A percentile compares a stretch with the other conserved stretches of the same genome.
Evolutionary conservation across 2,329 filamentous ascomycete genomes (phyloP).

Genomic region (Hymenoscyphus scutula): DNA sequence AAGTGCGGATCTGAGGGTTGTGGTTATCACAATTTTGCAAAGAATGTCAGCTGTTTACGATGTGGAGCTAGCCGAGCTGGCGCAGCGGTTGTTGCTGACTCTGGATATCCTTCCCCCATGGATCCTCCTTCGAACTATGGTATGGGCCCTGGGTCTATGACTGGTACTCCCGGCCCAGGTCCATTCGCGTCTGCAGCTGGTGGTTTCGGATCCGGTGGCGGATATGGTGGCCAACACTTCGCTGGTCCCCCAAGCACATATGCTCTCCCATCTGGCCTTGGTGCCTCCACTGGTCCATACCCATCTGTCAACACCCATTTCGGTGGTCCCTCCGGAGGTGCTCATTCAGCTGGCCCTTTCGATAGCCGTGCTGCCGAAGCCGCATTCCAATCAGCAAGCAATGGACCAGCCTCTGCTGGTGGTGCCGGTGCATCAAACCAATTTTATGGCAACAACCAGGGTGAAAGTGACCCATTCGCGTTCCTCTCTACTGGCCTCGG

Average conservation of each 20-base stretch:
- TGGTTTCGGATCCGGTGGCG: slow-evolving; percentile 63
- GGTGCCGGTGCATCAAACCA: slow-evolving; percentile 72
- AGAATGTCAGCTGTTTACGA: slow-evolving; percentile 96
- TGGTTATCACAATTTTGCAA: slow-evolving; percentile 98
- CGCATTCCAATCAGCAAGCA: slow-evolving; percentile 86
- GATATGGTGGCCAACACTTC: slow-evolving; percentile 74
- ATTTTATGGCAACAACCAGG: slow-evolving; percentile 57
- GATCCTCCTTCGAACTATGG: slow-evolving; percentile 78
- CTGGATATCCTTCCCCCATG: slow-evolving; percentile 87
- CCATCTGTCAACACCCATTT: slow-evolving; percentile 81
- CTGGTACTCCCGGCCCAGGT: slow-evolving; percentile 74
- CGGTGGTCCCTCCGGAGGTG: slow-evolving; percentile 67
- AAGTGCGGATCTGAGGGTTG: slow-evolving; percentile 97
- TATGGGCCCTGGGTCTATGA: slow-evolving; percentile 87
- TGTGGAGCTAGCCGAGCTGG: slow-evolving; percentile 93
- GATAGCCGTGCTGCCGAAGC: slow-evolving; percentile 92
- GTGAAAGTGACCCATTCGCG: slow-evolving; percentile 73
- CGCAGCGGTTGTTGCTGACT: slow-evolving; percentile 91
- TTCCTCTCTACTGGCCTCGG: slow-evolving; percentile 75
- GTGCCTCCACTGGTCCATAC: slow-evolving; percentile 75
- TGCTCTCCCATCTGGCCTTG: slow-evolving; percentile 80
- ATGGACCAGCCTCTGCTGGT: slow-evolving; percentile 74
- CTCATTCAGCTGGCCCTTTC: slow-evolving; percentile 83
- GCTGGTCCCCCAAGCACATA: slow-evolving; percentile 87
- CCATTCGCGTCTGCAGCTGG: slow-evolving; percentile 69